Evolutionary conservation across 83 land plant species (phyloP).

Genomic region (Larix sibirica): DNA sequence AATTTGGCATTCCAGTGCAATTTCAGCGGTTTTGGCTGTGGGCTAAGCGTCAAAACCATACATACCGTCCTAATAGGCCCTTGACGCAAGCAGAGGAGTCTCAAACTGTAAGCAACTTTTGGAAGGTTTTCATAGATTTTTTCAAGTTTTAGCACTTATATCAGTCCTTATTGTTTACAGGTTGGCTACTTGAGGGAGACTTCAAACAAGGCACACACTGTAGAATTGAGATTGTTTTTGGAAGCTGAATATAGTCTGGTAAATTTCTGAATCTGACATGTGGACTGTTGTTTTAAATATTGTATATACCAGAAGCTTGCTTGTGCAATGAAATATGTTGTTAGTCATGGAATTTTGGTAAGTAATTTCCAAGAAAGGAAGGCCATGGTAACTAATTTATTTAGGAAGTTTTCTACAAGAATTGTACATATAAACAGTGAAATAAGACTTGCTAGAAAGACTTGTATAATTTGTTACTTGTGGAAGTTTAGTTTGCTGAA

Average conservation of each 20-base stretch:
- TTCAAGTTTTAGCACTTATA: not conserved
- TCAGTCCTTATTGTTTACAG: conserved; percentile 28
- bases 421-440: too few species aligned
- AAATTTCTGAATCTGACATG: not conserved
- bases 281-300: not conserved
- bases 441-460: too few species aligned
- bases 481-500: too few species aligned
- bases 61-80: conserved; percentile 73
- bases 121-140: not conserved
- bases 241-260: conserved; percentile 50
- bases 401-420: too few species aligned
- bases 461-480: too few species aligned
- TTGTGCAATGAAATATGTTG: too few species aligned
- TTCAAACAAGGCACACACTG: conserved; percentile 66
- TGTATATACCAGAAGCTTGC: not conserved
- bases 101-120: conserved; percentile 38
- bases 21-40: conserved; percentile 68
- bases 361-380: too few species aligned
- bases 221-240: conserved; percentile 68
- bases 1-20: conserved; percentile 68
- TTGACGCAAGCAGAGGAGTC: conserved; percentile 60
- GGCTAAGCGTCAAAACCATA: conserved; percentile 81
- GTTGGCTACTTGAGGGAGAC: conserved; percentile 67
- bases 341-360: too few species aligned
- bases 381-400: too few species aligned